A percentile compares a stretch with the other conserved stretches of the same genome.
Conservation (phyloP, 148 eudicot genomes). For the Heliosperma pusillum region DNA sequence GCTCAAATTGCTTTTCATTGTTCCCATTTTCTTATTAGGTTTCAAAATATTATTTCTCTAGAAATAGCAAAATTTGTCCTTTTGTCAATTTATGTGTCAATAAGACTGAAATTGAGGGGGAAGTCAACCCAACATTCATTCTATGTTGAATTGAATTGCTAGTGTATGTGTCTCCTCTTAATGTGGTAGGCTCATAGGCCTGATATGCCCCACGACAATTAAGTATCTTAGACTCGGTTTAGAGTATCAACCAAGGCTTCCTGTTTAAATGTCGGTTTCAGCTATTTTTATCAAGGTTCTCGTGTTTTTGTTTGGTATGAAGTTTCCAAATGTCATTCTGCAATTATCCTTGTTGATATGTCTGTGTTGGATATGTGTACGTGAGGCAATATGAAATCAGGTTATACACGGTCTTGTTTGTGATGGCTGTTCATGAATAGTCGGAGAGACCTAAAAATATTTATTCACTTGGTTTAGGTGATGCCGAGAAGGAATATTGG, state of each 20-base stretch:
- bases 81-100: background rate
- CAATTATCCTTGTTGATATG: too few species aligned
- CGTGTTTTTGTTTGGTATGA: background rate
- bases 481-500: conserved; percentile 93
- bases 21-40: background rate
- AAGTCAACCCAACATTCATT: background rate
- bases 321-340: background rate
- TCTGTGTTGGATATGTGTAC: background rate
- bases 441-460: background rate
- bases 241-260: background rate
- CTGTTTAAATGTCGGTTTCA: background rate
- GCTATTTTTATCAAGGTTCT: background rate
- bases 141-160: background rate
- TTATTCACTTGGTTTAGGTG: conserved; percentile 40
- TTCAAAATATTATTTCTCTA: background rate
- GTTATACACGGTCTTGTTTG: too few species aligned
- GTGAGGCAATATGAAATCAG: background rate
- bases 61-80: background rate
- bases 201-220: background rate
- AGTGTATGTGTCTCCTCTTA: background rate
- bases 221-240: background rate
- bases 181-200: background rate
- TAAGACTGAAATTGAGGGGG: background rate
- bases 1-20: background rate
- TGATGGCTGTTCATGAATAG: background rate